phyloP scores from a whole-genome alignment of 352 stramenopile species.

The Globisporangium middletonii region DNA sequence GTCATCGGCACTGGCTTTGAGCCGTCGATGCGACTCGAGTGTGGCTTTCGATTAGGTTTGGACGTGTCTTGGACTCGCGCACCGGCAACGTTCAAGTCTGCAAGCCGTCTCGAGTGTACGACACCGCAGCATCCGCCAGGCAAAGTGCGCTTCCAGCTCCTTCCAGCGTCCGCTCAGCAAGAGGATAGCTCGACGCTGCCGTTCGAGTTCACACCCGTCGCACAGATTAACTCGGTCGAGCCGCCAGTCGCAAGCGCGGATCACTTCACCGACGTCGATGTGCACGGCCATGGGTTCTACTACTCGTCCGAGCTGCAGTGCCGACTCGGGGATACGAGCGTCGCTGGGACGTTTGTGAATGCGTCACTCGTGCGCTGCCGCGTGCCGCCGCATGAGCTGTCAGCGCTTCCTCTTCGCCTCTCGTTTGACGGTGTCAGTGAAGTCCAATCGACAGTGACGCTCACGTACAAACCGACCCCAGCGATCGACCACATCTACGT shows the following conservation, averaged over 20 bases:
- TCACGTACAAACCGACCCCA: constrained; percentile 15
- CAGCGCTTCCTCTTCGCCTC: constrained; percentile 21
- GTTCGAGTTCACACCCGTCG: constrained; percentile 25
- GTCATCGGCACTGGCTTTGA: constrained; percentile 31
- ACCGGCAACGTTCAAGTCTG: constrained; percentile 16
- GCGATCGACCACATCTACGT: constrained; percentile 6
- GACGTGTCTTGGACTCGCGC: constrained; percentile 14
- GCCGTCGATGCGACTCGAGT: constrained; percentile 32
- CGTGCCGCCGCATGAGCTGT: constrained; percentile 20
- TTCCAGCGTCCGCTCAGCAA: constrained; percentile 20
- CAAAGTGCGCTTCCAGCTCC: constrained; percentile 17
- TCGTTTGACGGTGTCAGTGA: constrained; percentile 19
- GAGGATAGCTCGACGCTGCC: constrained; percentile 4
- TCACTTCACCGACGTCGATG: constrained; percentile 16
- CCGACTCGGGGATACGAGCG: neutral
- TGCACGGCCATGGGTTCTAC: constrained; percentile 33
- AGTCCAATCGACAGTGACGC: constrained; percentile 15
- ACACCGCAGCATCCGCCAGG: constrained; percentile 9
- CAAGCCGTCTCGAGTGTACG: constrained; percentile 21
- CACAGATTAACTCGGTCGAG: constrained; percentile 19
- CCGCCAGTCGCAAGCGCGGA: constrained; percentile 18
- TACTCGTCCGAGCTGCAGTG: constrained; percentile 20
- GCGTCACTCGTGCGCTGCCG: constrained; percentile 29
- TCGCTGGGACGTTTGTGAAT: constrained; percentile 19
- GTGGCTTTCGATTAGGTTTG: constrained; percentile 19